Evolutionary conservation across 2,329 filamentous ascomycete genomes (phyloP), one percentile per base, ranked within the genome.

Genomic region (Diaporthe sp.): DNA sequence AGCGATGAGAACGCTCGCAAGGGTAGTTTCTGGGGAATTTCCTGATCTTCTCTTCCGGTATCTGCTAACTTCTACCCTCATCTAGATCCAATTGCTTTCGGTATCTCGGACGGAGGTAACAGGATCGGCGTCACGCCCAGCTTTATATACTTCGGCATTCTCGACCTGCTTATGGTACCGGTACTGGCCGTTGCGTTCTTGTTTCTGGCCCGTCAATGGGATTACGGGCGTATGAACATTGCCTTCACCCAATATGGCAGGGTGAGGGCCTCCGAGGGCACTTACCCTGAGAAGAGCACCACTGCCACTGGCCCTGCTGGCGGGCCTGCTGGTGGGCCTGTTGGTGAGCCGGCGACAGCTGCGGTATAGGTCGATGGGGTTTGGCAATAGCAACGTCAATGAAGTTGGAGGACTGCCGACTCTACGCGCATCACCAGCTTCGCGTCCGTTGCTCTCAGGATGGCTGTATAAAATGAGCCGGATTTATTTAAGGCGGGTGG

Each of bases 241-340:
- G 84, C 85, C 74, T 90, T 90, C 77, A 90, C 88, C 30, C 88
- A 89, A 79, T 88, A 89, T 77, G 88, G 88, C 69, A 86, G 88
- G 25, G 87, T 89, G 30, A 78, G 80, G n/a, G 78, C 83, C n/a
- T 78, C 78, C 12, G 77, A 78, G 17, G 85, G 85, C n/a, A 80
- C 81, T 58, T 87, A 83, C 81, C 86, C 86, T 61, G 87, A 89
- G 81, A 89, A 89, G 83, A 76, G 78, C 52, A 74, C 79, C 0
- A 71, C 82, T 7, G 76, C 80, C 38, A 25, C 22, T 22, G 76
- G 79, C 10, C 58, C 78, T 4, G 75, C 78, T 7, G 76, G 80
- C n/a, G 78, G 78, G 9, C 69, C 76, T 4, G 75, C 78, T 7
- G 76, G 80, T 22, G 78, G 78, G 9, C 69, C 76, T n/a, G n/a